phyloP scores from a whole-genome alignment of 331 rosid genomes.

The Arachis monticola region DNA sequence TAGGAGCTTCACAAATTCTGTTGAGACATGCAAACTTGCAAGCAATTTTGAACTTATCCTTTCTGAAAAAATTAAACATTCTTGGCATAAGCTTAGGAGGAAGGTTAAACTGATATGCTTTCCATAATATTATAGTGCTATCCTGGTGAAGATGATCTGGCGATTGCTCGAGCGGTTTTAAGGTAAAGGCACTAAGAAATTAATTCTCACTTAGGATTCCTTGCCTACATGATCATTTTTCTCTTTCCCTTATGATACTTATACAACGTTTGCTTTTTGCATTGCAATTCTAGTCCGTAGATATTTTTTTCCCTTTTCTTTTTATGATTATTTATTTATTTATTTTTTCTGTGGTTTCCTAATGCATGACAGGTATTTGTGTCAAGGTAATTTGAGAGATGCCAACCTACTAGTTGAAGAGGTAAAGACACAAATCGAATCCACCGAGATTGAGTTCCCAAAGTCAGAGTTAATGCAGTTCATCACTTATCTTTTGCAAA shows the following conservation, averaged over 20 bases:
- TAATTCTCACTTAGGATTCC: constrained; percentile 21
- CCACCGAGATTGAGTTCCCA: constrained; percentile 59
- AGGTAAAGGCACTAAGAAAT: constrained; percentile 57
- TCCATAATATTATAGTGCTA: constrained; percentile 72
- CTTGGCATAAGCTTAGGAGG: constrained; percentile 36
- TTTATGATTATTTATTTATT: neutral
- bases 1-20: constrained; percentile 19
- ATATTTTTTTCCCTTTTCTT: neutral
- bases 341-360: constrained; percentile 7
- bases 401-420: constrained; percentile 83
- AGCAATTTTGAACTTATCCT: constrained; percentile 4
- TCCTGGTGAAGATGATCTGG: constrained; percentile 97
- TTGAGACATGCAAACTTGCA: constrained; percentile 21
- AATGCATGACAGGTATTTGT: constrained; percentile 66
- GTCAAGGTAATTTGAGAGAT: constrained; percentile 85
- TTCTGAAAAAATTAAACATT: constrained; percentile 22
- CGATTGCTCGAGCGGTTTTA: constrained; percentile 83
- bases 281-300: neutral
- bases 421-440: constrained; percentile 65
- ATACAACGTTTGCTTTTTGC: constrained; percentile 16
- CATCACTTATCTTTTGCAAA: constrained; percentile 72
- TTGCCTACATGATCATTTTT: neutral
- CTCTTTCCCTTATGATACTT: constrained; percentile 4
- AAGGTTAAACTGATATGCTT: constrained; percentile 42
- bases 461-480: constrained; percentile 77